phyloP scores from a whole-genome alignment of 192 early-diverging fungal species.

The Lunasporangiospora selenospora region DNA sequence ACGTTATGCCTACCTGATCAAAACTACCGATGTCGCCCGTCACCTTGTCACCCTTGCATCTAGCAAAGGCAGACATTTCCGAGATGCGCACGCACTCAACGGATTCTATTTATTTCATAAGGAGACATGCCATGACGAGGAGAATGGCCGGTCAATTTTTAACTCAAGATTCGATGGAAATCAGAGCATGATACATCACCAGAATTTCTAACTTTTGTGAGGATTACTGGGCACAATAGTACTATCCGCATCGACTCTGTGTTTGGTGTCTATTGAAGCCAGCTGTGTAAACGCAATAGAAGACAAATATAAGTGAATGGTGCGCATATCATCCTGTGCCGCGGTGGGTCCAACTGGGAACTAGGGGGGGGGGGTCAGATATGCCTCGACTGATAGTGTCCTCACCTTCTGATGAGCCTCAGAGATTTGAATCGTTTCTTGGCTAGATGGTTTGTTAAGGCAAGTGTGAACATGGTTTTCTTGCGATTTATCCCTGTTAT shows the following conservation, averaged over 20 bases:
- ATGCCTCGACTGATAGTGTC: background rate
- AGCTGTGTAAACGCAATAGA: slow-evolving; percentile 1
- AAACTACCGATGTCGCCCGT: background rate
- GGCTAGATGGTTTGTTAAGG: no score
- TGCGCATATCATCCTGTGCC: background rate
- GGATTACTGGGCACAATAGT: no score
- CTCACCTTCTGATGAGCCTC: slow-evolving; percentile 1
- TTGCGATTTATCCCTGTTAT: no score
- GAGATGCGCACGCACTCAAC: slow-evolving; percentile 1
- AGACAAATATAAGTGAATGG: background rate
- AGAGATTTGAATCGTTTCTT: slow-evolving; percentile 2
- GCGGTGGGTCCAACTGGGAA: slow-evolving; percentile 1
- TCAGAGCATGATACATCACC: no score
- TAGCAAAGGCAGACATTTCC: background rate
- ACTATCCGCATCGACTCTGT: background rate
- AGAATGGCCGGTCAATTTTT: no score
- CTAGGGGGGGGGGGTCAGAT: background rate
- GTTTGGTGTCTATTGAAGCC: background rate
- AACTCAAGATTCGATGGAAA: no score
- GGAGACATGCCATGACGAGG: no score
- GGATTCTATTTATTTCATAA: slow-evolving; percentile 1
- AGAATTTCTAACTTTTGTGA: no score
- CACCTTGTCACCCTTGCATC: background rate
- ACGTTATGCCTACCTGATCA: no score
- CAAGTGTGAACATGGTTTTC: no score